phyloP scores from a whole-genome alignment of 352 stramenopile genomes.

The Pythium rishiriense region DNA sequence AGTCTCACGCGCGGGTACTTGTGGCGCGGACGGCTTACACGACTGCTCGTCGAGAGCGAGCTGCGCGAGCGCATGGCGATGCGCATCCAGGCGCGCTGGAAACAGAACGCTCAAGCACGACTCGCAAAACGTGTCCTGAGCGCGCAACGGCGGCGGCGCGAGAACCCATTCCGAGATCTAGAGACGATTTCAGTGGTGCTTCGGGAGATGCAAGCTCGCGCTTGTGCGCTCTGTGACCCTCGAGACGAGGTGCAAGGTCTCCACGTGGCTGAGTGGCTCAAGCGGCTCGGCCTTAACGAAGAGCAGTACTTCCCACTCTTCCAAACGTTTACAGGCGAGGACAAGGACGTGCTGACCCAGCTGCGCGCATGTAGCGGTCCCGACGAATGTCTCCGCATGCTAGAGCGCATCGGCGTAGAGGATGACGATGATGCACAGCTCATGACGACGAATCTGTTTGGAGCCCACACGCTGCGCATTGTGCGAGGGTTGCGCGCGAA shows the following conservation, averaged over 20 bases:
- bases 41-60: constrained; percentile 37
- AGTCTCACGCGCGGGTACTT: constrained; percentile 44
- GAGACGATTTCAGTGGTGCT: constrained; percentile 39
- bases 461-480: constrained; percentile 33
- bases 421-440: constrained; percentile 43
- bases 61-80: constrained; percentile 51
- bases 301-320: constrained; percentile 47
- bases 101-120: constrained; percentile 49
- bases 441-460: constrained; percentile 64
- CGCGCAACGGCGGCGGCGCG: constrained; percentile 50
- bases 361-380: constrained; percentile 27
- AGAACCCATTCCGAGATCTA: constrained; percentile 48
- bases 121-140: constrained; percentile 44
- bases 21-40: constrained; percentile 37
- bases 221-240: constrained; percentile 47
- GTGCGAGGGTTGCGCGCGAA: constrained; percentile 30
- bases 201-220: constrained; percentile 27
- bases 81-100: constrained; percentile 65
- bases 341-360: constrained; percentile 17
- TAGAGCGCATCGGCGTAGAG: constrained; percentile 40
- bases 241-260: constrained; percentile 62
- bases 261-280: constrained; percentile 50
- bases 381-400: constrained; percentile 31
- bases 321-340: constrained; percentile 33
- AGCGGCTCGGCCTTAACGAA: constrained; percentile 50